Base-by-base conservation (phyloP, 306 rosid genomes). In the Castanea mollissima region DNA sequence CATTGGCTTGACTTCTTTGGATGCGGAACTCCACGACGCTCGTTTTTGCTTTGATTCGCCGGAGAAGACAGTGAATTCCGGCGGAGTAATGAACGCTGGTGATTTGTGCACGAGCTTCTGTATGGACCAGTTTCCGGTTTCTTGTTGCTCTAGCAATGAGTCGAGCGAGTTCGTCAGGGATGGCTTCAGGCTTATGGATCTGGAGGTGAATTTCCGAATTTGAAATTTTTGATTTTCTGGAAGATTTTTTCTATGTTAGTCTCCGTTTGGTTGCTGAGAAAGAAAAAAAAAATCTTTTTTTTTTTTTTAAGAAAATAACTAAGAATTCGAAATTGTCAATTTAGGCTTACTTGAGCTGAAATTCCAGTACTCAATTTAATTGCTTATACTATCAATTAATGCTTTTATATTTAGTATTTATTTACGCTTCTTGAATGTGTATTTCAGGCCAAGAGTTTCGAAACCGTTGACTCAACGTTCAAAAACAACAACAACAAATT, bases 361-460 rank as follows among this genome's bases (percentile, higher is more conserved):
- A 62, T 21, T 71, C 18, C 32, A 29, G 18, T 49, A 8, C 46
- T 41, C 46, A 41, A 41, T 41, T 46, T 35, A 77, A 79, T 64
- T 77, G 52, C 49, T 14, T 38, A 20, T 16, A 57, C 62, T 35
- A 71, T 77, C 32, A 62, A 27, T 32, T 27, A 83, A 5, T 2
- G 16, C n/a, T 14, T 71, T 76, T 60, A 52, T 41, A 63, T 13
- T 51, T 69, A 71, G 31, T 58, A 57, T 76, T 57, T 69, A 75
- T 84, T 79, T 32, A 77, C 60, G 49, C 51, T 75, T 62, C 79
- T 72, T 76, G 79, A 71, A 86, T 74, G 74, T 59, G 64, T 78
- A 46, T 72, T 72, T 85, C 88, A 88, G 90, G 82, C 77, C 83
- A 90, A 87, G 89, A 81, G 88, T 83, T 89, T 79, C 62, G 88